Base-by-base conservation (phyloP, 1,284 basidiomycete genomes). In the Cutaneotrichosporon cavernicola region DNA sequence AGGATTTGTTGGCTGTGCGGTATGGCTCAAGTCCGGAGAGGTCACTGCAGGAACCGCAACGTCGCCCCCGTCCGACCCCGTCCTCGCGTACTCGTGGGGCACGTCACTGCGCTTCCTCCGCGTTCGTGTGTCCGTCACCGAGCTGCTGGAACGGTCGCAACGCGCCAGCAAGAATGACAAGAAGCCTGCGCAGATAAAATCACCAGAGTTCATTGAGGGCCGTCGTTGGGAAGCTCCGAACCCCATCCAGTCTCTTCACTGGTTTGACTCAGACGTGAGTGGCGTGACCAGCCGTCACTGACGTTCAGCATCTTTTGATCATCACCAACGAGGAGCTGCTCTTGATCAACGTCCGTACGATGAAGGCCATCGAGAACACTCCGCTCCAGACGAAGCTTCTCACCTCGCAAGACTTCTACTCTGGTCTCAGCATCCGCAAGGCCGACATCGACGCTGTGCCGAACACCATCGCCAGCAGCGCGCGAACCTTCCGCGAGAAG, bases 401-500 rank as follows among this genome's bases (percentile, higher is more conserved):
- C 52, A 74, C 76, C 9, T 65, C 73, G 2, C 74, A 77, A 62
- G 73, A 78, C 65, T 72, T 73, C 46, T 76, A 71, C 64, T 58
- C 69, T 6, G 58, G 59, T 31, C 60, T 69, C 9, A 62, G 65
- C 8, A 21, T 61, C 14, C 63, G 65, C 46, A 64, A 64, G 51
- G 47, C 58, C 3, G 38, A 58, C 2, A 50, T 65, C 7, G 55
- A 52, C 5, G 40, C 56, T 1, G 61, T 66, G n/a, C 70, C 68
- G 0, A 55, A 64, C 30, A 55, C 62, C 66, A 81, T 92, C 34
- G 82, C 85, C 5, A 89, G 90, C 73, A 92, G 92, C 73, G 80
- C 96, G 53, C 84, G 88, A 26, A 83, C 87, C 2, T 91, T 96
- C 80, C 94, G 95, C 73, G 90, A 92, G 49, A 97, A 93, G 76